Percentiles rank a stretch among this genome's conserved stretches.
phyloP scores from a whole-genome alignment of 2,329 filamentous ascomycete genomes.

The Trichoderma atroviride region DNA sequence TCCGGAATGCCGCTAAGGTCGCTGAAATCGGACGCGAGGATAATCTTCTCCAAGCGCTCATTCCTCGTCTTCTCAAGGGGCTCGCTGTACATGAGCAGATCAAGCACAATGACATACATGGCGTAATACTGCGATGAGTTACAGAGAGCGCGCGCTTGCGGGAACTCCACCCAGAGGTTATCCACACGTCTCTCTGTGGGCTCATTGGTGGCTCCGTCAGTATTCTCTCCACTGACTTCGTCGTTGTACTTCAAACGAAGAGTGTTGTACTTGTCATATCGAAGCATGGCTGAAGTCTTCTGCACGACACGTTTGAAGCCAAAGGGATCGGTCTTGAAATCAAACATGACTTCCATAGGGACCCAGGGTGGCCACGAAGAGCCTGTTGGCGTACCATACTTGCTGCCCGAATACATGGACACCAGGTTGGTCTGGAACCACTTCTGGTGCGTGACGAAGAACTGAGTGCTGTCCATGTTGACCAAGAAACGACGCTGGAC shows the following conservation, averaged over 20 bases:
- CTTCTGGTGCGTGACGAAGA: conserved; percentile 95
- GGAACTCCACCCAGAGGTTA: conserved; percentile 95
- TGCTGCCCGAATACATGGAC: conserved; percentile 91
- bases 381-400: conserved; percentile 81
- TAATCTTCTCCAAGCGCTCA: conserved; percentile 96
- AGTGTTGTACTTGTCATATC: conserved; percentile 98
- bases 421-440: conserved; percentile 82
- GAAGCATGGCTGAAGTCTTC: conserved; percentile 89
- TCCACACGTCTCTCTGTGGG: conserved; percentile 81
- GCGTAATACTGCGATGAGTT: conserved; percentile 98
- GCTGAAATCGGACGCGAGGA: conserved; percentile 97
- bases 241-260: conserved; percentile 96
- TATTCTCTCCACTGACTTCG: conserved; percentile 71
- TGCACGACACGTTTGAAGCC: conserved; percentile 98
- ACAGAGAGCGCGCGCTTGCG: conserved; percentile 89
- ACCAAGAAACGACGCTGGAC: conserved; percentile 93
- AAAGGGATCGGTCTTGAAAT: conserved; percentile 90
- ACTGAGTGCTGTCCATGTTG: conserved; percentile 96
- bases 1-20: conserved; percentile 91
- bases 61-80: conserved; percentile 95
- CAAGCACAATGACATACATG: conserved; percentile 96
- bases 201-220: conserved; percentile 53
- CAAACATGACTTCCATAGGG: conserved; percentile 97
- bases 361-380: conserved; percentile 98
- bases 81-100: conserved; percentile 94